These are phyloP conservation scores for Zelopaecilomyces penicillatus DNA, from an alignment of 2,329 filamentous ascomycete species.

Conservation along the genomic window DNA sequence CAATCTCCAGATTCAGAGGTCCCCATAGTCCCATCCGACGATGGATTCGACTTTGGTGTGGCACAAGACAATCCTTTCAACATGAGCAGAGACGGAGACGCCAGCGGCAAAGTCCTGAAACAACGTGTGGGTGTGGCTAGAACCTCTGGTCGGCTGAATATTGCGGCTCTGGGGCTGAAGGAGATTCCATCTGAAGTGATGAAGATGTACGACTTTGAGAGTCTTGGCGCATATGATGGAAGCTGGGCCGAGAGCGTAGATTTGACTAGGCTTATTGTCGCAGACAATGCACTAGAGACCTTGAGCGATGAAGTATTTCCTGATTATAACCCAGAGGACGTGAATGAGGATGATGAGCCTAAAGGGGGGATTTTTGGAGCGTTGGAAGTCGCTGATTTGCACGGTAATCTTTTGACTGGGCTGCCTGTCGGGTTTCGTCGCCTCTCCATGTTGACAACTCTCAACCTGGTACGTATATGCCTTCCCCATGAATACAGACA, in stretches of 20 bases:
- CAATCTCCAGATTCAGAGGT: conserved; percentile 12
- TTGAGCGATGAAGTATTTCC: conserved; percentile 73
- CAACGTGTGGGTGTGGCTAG: conserved; percentile 67
- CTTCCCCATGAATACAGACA: neutral
- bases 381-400: conserved; percentile 73
- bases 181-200: conserved; percentile 75
- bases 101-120: conserved; percentile 58
- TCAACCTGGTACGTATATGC: conserved; percentile 62
- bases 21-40: conserved; percentile 38
- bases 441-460: conserved; percentile 63
- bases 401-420: conserved; percentile 67
- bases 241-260: conserved; percentile 92
- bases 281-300: conserved; percentile 77
- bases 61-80: conserved; percentile 61
- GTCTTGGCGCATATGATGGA: conserved; percentile 51
- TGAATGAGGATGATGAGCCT: conserved; percentile 56
- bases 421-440: conserved; percentile 69
- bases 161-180: conserved; percentile 73
- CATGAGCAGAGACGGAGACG: conserved; percentile 47
- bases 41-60: conserved; percentile 41
- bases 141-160: conserved; percentile 74
- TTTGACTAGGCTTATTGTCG: conserved; percentile 71
- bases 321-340: conserved; percentile 50
- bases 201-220: conserved; percentile 80
- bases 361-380: conserved; percentile 72